These are phyloP conservation scores for Phytopythium delawarense DNA, from an alignment of 352 stramenopile species.

Conservation along the genomic window DNA sequence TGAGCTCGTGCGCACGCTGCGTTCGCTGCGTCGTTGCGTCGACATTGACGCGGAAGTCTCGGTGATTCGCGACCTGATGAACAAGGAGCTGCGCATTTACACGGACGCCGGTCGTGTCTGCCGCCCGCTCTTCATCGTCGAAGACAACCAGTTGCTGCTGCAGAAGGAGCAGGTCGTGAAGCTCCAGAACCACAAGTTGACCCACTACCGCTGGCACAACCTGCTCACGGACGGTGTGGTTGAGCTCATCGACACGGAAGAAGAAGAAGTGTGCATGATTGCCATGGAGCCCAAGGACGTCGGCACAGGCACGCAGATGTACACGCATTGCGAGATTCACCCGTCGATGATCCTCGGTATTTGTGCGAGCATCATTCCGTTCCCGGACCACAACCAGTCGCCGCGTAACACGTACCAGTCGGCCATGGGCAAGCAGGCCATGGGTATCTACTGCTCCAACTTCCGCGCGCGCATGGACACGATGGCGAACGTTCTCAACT, in stretches of 20 bases:
- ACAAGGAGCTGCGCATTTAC: slow-evolving; percentile 99
- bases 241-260: slow-evolving; percentile 98
- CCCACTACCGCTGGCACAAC: slow-evolving; percentile 86
- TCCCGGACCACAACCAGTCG: slow-evolving; percentile 99
- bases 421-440: slow-evolving; percentile 99
- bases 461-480: slow-evolving; percentile 99
- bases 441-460: slow-evolving; percentile 99
- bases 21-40: slow-evolving; percentile 92
- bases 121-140: slow-evolving; percentile 98
- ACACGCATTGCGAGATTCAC: slow-evolving; percentile 99
- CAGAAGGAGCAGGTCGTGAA: slow-evolving; percentile 98
- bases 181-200: slow-evolving; percentile 90
- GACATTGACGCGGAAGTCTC: slow-evolving; percentile 99
- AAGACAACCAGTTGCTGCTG: slow-evolving; percentile 94
- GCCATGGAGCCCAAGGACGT: slow-evolving; percentile 98
- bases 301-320: slow-evolving; percentile 88
- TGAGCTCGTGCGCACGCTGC: slow-evolving; percentile 93
- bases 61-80: slow-evolving; percentile 97
- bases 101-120: slow-evolving; percentile 99
- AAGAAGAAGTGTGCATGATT: slow-evolving; percentile 99
- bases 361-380: slow-evolving; percentile 99
- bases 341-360: slow-evolving; percentile 99
- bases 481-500: slow-evolving; percentile 99
- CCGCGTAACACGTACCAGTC: slow-evolving; percentile 99
- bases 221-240: slow-evolving; percentile 93